Percentiles rank a stretch among this genome's conserved stretches.
Evolutionary conservation across 2,329 filamentous ascomycete species (phyloP).

Genomic region (Raffaelea ambrosiae): DNA sequence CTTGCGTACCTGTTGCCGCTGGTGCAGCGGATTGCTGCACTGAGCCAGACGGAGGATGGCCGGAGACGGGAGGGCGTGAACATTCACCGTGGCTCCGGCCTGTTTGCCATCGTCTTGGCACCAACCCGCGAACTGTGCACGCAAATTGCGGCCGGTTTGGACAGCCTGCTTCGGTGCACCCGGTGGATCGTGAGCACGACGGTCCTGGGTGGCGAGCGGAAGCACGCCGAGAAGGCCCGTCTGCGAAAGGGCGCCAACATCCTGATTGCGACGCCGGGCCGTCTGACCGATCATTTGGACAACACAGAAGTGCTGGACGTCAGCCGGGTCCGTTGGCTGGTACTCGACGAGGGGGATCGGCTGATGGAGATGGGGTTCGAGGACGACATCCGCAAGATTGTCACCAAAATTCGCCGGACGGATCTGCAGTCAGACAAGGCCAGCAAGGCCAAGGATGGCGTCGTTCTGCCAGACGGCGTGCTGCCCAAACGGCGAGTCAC

Average conservation of each 20-base stretch:
- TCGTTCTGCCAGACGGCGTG: conserved; percentile 45
- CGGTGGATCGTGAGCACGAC: conserved; percentile 93
- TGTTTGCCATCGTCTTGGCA: conserved; percentile 90
- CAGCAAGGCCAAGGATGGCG: conserved; percentile 46
- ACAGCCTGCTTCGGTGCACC: conserved; percentile 76
- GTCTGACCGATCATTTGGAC: conserved; percentile 83
- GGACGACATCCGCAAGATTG: conserved; percentile 81
- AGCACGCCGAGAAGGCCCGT: conserved; percentile 81
- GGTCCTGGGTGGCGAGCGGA: conserved; percentile 61
- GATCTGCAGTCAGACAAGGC: conserved; percentile 23
- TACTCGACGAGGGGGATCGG: conserved; percentile 94
- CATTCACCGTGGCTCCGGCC: conserved; percentile 74
- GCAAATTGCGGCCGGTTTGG: conserved; percentile 82
- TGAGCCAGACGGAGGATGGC: conserved; percentile 51
- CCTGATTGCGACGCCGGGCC: conserved; percentile 85
- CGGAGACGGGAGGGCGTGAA: conserved; percentile 27
- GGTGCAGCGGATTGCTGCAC: conserved; percentile 74
- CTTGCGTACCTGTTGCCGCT: conserved; percentile 91
- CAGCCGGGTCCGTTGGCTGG: conserved; percentile 83
- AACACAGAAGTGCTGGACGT: conserved; percentile 86
- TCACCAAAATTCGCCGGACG: conserved; percentile 65
- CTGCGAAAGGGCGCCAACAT: conserved; percentile 93
- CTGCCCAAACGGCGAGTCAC: conserved; percentile 73
- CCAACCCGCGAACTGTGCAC: conserved; percentile 91
- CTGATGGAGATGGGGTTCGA: conserved; percentile 98